Conservation (phyloP, 1,139 yeast species). For the Diutina pseudorugosa region DNA sequence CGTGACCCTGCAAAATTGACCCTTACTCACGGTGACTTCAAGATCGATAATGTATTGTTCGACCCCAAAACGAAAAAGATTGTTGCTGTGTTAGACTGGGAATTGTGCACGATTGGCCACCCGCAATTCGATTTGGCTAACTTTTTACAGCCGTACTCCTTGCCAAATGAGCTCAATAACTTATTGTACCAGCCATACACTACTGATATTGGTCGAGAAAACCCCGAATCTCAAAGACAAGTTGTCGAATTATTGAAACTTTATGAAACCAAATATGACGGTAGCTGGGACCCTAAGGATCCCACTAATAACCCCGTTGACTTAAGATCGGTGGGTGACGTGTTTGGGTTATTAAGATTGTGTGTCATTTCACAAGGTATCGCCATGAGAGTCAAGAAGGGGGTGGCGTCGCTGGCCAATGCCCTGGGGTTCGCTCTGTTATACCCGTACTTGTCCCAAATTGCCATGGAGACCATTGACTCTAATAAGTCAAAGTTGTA, state of each 20-base stretch:
- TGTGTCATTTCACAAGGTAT: conserved; percentile 59
- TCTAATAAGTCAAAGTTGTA: neutral
- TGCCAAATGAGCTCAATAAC: conserved; percentile 26
- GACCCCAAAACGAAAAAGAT: conserved; percentile 38
- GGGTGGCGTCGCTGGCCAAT: conserved; percentile 34
- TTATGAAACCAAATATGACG: conserved; percentile 19
- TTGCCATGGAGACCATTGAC: conserved; percentile 1
- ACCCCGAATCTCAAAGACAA: conserved; percentile 15
- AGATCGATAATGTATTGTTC: conserved; percentile 50
- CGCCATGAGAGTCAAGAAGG: conserved; percentile 46
- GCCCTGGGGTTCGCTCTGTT: conserved; percentile 1
- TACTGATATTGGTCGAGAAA: conserved; percentile 25
- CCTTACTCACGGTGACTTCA: conserved; percentile 58
- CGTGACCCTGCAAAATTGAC: conserved; percentile 34
- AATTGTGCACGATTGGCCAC: conserved; percentile 55
- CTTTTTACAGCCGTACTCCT: conserved; percentile 43
- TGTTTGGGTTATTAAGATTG: conserved; percentile 46
- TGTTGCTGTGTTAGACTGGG: conserved; percentile 57
- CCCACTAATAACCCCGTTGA: conserved; percentile 26
- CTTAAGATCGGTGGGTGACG: conserved; percentile 45
- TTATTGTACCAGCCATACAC: conserved; percentile 19
- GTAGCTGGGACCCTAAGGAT: conserved; percentile 23
- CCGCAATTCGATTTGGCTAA: conserved; percentile 56
- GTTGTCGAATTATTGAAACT: conserved; percentile 17
- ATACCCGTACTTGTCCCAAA: neutral